These are phyloP conservation scores for Rhizoctonia solani DNA, from an alignment of 1,284 basidiomycete species.

Conservation along the genomic window DNA sequence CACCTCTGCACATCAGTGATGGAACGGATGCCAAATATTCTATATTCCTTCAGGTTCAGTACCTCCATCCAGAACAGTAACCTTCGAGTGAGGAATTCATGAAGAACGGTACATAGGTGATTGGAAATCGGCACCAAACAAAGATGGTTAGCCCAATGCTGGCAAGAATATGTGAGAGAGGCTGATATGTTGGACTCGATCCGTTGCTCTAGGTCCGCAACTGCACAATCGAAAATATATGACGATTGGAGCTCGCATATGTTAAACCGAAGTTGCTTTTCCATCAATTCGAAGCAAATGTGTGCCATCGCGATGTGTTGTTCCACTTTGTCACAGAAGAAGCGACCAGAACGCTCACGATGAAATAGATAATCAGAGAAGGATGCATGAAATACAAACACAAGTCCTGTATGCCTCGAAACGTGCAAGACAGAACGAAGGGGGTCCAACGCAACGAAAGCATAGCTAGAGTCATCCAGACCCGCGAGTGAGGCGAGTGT, in stretches of 20 bases:
- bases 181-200: neutral
- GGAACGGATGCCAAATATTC: too few relatives aligned
- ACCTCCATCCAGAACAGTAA: slow-evolving; percentile 14
- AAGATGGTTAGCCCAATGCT: neutral
- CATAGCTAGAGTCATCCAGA: neutral
- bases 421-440: neutral
- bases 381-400: neutral
- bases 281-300: neutral
- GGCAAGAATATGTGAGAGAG: neutral
- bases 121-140: neutral
- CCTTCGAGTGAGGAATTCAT: neutral
- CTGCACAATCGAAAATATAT: neutral
- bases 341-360: neutral
- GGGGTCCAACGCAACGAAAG: neutral
- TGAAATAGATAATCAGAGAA: neutral
- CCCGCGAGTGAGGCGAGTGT: neutral
- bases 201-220: neutral
- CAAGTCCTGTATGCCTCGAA: neutral
- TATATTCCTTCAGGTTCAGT: slow-evolving; percentile 4
- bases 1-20: neutral
- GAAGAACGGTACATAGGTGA: neutral
- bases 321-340: neutral
- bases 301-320: neutral
- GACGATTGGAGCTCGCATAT: neutral
- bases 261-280: neutral